A percentile compares a stretch with the other conserved stretches of the same genome.
These are phyloP conservation scores for Suillus luteus DNA, from an alignment of 768 basidiomycete genomes.

Conservation along the genomic window DNA sequence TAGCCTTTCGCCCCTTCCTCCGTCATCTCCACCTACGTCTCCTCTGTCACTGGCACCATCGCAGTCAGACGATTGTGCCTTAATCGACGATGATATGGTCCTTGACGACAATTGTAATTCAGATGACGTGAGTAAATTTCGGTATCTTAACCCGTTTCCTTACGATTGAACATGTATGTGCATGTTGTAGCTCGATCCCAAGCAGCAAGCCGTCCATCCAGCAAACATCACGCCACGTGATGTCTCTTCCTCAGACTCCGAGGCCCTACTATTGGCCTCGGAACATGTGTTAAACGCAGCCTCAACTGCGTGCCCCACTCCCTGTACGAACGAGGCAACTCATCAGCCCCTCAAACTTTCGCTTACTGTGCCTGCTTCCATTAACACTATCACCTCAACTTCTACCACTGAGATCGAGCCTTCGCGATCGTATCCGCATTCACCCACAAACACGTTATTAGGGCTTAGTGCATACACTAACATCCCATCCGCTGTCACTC, in stretches of 20 bases:
- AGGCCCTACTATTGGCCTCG: background rate
- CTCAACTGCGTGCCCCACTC: background rate
- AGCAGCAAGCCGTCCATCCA: background rate
- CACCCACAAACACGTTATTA: background rate
- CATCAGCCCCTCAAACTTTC: background rate
- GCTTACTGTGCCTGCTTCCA: background rate
- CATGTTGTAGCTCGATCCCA: background rate
- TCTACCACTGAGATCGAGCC: background rate
- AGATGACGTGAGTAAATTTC: constrained; percentile 30
- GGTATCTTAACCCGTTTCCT: background rate
- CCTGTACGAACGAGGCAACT: constrained; percentile 9
- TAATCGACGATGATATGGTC: constrained; percentile 13
- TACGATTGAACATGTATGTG: background rate
- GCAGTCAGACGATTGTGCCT: constrained; percentile 26
- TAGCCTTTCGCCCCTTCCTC: constrained; percentile 30
- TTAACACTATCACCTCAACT: constrained; percentile 4
- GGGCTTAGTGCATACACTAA: constrained; percentile 3
- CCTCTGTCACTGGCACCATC: constrained; percentile 42
- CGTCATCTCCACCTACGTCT: constrained; percentile 49
- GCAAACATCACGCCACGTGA: background rate
- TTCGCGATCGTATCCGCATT: background rate
- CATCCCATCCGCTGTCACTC: background rate
- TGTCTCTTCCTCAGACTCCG: background rate
- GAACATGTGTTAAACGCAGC: constrained; percentile 3
- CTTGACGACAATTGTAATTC: constrained; percentile 11